A percentile compares a stretch with the other conserved stretches of the same genome.
Evolutionary conservation across 2,329 filamentous ascomycete species (phyloP).

Genomic region (Ciborinia camelliae): DNA sequence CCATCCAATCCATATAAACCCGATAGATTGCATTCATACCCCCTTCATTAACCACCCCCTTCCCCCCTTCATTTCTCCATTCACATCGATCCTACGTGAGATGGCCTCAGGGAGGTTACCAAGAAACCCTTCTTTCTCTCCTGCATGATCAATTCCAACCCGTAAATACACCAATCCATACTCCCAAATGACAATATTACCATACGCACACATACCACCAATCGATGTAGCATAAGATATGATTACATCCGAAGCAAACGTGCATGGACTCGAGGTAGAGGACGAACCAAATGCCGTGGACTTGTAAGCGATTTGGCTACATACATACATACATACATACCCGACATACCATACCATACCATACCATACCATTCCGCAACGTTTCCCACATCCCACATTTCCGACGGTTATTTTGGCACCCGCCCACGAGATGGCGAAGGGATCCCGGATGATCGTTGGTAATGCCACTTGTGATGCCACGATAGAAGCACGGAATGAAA

Average conservation of each 20-base stretch:
- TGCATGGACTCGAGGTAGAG: too few relatives aligned
- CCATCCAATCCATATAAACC: background rate
- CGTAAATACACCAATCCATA: background rate
- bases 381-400: too few relatives aligned
- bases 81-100: too few relatives aligned
- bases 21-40: background rate
- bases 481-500: slow-evolving; percentile 33
- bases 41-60: too few relatives aligned
- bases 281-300: too few relatives aligned
- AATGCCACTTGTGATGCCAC: slow-evolving; percentile 31
- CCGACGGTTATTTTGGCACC: slow-evolving; percentile 21
- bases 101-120: too few relatives aligned
- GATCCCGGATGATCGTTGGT: background rate
- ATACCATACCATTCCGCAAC: too few relatives aligned
- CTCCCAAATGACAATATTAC: slow-evolving; percentile 10
- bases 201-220: background rate
- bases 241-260: too few relatives aligned
- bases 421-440: background rate
- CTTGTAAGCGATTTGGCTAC: too few relatives aligned
- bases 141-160: background rate
- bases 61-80: background rate
- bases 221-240: too few relatives aligned
- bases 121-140: too few relatives aligned
- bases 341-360: too few relatives aligned
- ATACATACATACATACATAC: background rate